Evolutionary conservation across 2,329 filamentous ascomycete genomes (phyloP), one percentile per base, ranked within the genome.

Genomic region (Podosphaera leucotricha): DNA sequence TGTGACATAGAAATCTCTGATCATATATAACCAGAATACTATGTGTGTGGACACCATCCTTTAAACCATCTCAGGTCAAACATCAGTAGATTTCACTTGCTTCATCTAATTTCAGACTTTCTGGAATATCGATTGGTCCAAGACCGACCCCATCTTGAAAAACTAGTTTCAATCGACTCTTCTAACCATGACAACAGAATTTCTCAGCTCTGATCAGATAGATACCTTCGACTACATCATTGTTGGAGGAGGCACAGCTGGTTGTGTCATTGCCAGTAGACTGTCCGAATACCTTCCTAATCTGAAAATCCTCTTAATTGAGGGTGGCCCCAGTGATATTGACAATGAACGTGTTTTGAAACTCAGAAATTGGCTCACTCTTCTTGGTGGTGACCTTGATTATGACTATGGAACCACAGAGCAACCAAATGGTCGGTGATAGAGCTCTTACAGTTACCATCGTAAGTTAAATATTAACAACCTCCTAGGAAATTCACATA

Each of bases 301-400:
- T 61, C 85, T 82, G 64, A 77, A 72, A 52, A 72, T 87, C 46
- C 72, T 93, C 46, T 61, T 92, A 55, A 80, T 93, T 60, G 85
- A 93, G 66, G 85, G 77, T 51, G 85, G 85, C 39, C 85, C 85
- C 45, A 87, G 80, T 59, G 85, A 92, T 61, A 90, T 77, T 62
- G 80, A 80, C 66, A 80, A 92, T 61, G 79, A 90, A 61, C 75
- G 82, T 46, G 85, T 92, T 39, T 70, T 92, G 43, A 76, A 87
- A 54, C 70, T 92, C 53, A 84, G 84, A 57, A 77, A 92, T 62
- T 92, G 85, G 85, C 67, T 92, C 50, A 75, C 70, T 50, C 67
- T 93, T 43, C 73, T 93, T 22, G 85, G 85, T 50, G 82, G 83
- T 56, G 76, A 92, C 57, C 71, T 92, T 48, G 85, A 93, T 64